Percentiles rank a stretch among this genome's conserved stretches.
Conservation (phyloP, 257 asterid species). For the Buddleja alternifolia region DNA sequence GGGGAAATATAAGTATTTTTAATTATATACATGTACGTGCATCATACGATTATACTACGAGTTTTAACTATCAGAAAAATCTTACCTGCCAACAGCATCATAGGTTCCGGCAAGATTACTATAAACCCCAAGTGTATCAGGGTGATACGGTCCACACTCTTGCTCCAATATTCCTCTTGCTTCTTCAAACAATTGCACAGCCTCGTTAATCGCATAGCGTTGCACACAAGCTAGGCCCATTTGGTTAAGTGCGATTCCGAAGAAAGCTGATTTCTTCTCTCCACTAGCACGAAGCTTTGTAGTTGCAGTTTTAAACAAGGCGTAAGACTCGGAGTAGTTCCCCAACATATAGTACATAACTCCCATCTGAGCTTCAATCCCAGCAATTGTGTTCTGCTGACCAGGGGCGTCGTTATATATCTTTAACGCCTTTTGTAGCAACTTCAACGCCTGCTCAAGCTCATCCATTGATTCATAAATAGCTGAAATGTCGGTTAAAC, state of each 20-base stretch:
- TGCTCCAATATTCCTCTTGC: constrained; percentile 81
- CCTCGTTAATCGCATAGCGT: constrained; percentile 80
- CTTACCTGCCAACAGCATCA: constrained; percentile 96
- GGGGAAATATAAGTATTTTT: too few species aligned
- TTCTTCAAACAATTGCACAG: constrained; percentile 83
- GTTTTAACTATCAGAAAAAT: too few species aligned
- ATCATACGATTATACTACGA: too few species aligned
- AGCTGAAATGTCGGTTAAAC: constrained; percentile 84
- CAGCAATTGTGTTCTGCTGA: constrained; percentile 81
- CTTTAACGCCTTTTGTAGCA: constrained; percentile 86
- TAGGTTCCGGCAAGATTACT: constrained; percentile 96
- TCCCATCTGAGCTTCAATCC: constrained; percentile 96
- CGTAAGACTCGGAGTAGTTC: constrained; percentile 69
- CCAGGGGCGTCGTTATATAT: constrained; percentile 87
- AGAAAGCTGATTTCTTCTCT: constrained; percentile 89
- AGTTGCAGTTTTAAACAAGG: constrained; percentile 56
- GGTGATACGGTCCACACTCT: constrained; percentile 91
- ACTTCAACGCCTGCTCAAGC: constrained; percentile 75
- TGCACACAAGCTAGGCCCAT: constrained; percentile 95
- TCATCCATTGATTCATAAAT: constrained; percentile 92
- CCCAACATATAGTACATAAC: constrained; percentile 86
- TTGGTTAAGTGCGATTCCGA: constrained; percentile 89
- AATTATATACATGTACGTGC: too few species aligned
- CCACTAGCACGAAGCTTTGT: constrained; percentile 87
- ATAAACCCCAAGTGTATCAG: constrained; percentile 91